A percentile compares a stretch with the other conserved stretches of the same genome.
phyloP scores from a whole-genome alignment of 805 yeast genomes.

The Candida ortonii region DNA sequence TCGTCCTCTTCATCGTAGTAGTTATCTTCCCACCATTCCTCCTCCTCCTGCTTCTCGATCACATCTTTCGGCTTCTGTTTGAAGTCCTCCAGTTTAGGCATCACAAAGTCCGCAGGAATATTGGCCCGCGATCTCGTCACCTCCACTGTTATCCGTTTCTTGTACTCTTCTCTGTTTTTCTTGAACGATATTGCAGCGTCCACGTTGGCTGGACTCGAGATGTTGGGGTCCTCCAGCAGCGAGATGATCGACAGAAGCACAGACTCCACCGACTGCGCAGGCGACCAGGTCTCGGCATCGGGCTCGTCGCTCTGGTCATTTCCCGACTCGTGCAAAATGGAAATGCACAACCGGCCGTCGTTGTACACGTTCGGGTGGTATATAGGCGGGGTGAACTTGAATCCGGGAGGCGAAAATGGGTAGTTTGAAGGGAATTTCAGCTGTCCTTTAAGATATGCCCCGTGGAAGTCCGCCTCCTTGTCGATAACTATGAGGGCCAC shows the following conservation, averaged over 20 bases:
- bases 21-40: constrained; percentile 34
- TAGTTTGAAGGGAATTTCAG: constrained; percentile 89
- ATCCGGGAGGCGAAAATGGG: constrained; percentile 91
- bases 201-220: constrained; percentile 91
- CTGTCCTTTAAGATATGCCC: constrained; percentile 92
- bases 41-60: constrained; percentile 32
- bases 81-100: constrained; percentile 71
- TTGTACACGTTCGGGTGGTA: constrained; percentile 95
- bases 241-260: constrained; percentile 92
- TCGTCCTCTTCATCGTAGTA: constrained; percentile 34
- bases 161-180: constrained; percentile 76
- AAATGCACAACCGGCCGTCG: constrained; percentile 91
- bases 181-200: constrained; percentile 96
- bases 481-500: constrained; percentile 90
- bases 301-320: constrained; percentile 87
- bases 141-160: constrained; percentile 72
- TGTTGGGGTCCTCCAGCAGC: constrained; percentile 89
- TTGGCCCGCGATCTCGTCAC: constrained; percentile 79
- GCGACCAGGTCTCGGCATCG: constrained; percentile 93
- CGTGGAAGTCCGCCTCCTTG: constrained; percentile 87
- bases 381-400: constrained; percentile 90
- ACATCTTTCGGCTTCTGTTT: constrained; percentile 21
- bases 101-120: constrained; percentile 79
- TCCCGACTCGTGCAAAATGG: constrained; percentile 88
- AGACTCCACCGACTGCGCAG: constrained; percentile 88